phyloP scores from a whole-genome alignment of 78 protist genomes.

The Cavenderia fasciculata region DNA sequence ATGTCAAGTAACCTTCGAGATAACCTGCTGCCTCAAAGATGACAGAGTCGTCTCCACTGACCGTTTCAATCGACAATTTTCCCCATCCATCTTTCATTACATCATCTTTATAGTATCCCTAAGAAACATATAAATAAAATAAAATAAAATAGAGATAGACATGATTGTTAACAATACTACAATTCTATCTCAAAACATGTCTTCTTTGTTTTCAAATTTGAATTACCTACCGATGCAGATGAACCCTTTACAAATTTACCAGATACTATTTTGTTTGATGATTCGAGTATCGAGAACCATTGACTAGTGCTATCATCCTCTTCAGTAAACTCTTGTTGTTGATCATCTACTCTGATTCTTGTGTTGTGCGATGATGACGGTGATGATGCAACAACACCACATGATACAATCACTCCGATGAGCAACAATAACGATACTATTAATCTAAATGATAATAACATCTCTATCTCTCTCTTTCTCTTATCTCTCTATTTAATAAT shows the following conservation, averaged over 20 bases:
- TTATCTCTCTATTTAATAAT: too few relatives aligned
- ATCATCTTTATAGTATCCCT: constrained; percentile 68
- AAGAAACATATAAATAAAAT: background rate
- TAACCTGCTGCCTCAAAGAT: constrained; percentile 26
- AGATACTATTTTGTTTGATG: constrained; percentile 27
- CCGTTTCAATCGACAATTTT: constrained; percentile 29
- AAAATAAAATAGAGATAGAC: background rate
- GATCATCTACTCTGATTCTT: too few relatives aligned
- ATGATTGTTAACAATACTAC: too few relatives aligned
- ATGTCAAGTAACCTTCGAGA: constrained; percentile 63
- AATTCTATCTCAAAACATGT: background rate
- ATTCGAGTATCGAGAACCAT: too few relatives aligned
- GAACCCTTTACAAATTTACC: constrained; percentile 5
- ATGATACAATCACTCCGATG: too few relatives aligned
- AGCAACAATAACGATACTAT: too few relatives aligned
- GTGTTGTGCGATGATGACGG: too few relatives aligned
- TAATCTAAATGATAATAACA: too few relatives aligned
- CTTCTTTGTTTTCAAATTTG: background rate
- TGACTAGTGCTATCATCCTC: too few relatives aligned
- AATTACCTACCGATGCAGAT: constrained; percentile 26
- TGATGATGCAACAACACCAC: too few relatives aligned
- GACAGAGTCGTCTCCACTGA: background rate
- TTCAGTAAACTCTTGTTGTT: too few relatives aligned
- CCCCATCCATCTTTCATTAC: constrained; percentile 63
- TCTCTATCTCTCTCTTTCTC: too few relatives aligned